Evolutionary conservation across 192 early-diverging fungal genomes (phyloP).

Genomic region (Coemansia biformis): DNA sequence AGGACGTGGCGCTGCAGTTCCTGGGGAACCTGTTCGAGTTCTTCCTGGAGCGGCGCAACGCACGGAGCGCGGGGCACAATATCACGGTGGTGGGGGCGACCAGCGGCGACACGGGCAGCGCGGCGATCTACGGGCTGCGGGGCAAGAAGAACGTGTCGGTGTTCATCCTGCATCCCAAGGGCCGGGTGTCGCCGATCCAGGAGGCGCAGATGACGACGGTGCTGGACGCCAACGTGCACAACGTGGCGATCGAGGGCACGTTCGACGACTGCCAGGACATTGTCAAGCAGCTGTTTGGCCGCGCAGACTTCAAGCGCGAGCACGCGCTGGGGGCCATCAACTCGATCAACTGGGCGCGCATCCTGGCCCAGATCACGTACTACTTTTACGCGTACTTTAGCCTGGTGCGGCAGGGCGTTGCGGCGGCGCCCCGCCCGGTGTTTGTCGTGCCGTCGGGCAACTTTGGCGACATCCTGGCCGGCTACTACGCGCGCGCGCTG

Average conservation of each 20-base stretch:
- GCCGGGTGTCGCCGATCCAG: constrained; percentile 88
- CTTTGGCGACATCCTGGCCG: constrained; percentile 93
- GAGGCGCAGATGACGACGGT: constrained; percentile 99
- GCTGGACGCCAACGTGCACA: constrained; percentile 87
- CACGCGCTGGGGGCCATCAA: constrained; percentile 91
- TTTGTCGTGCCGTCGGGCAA: constrained; percentile 96
- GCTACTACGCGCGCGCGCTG: constrained; percentile 86
- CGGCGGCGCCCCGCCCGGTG: constrained; percentile 8
- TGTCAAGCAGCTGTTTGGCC: constrained; percentile 85
- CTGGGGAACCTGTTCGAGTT: constrained; percentile 97
- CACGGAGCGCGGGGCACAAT: constrained; percentile 33
- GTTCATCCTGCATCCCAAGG: constrained; percentile 89
- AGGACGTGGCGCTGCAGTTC: constrained; percentile 96
- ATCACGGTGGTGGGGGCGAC: constrained; percentile 94
- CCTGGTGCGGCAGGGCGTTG: constrained; percentile 33
- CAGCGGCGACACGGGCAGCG: constrained; percentile 95
- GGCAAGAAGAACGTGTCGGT: constrained; percentile 89
- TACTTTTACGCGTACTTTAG: constrained; percentile 93
- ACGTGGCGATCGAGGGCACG: constrained; percentile 85
- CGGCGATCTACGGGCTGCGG: constrained; percentile 93
- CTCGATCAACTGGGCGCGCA: constrained; percentile 99
- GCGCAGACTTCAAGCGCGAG: constrained; percentile 63
- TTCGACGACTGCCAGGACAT: constrained; percentile 99
- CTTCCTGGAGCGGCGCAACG: constrained; percentile 77
- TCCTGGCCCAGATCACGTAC: constrained; percentile 92